Conservation (phyloP, 1,284 basidiomycete genomes). For the Cutaneotrichosporon arboriforme region DNA sequence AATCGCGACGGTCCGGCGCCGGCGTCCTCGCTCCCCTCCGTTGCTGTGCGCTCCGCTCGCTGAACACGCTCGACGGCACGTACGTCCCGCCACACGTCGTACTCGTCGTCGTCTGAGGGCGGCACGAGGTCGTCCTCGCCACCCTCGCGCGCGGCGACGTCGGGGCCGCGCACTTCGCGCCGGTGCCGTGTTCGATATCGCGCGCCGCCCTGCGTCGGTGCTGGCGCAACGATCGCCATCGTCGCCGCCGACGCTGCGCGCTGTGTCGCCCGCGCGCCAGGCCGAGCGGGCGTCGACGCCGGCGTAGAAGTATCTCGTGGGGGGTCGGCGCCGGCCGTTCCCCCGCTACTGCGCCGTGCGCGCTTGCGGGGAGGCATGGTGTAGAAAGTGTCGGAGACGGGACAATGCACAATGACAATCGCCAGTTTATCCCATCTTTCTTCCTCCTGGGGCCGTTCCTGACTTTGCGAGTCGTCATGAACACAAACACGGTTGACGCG, state of each 20-base stretch:
- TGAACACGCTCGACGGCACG: conserved; percentile 5
- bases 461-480: neutral
- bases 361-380: conserved; percentile 12
- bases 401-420: neutral
- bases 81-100: conserved; percentile 31
- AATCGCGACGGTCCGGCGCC: no score
- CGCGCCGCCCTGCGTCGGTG: no score
- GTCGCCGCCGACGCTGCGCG: no score
- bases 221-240: no score
- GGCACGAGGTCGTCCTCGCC: conserved; percentile 32
- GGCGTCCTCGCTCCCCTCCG: neutral
- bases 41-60: neutral
- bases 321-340: neutral
- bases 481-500: neutral
- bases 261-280: neutral
- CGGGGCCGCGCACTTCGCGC: conserved; percentile 9
- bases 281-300: neutral
- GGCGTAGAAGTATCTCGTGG: neutral
- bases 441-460: neutral
- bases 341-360: conserved; percentile 4
- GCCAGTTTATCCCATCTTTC: no score
- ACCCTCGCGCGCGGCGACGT: conserved; percentile 10
- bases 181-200: conserved; percentile 14
- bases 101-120: conserved; percentile 42
- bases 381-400: neutral